These are phyloP conservation scores for Diaporthe helianthi DNA, from an alignment of 2,329 filamentous ascomycete genomes.

Conservation along the genomic window DNA sequence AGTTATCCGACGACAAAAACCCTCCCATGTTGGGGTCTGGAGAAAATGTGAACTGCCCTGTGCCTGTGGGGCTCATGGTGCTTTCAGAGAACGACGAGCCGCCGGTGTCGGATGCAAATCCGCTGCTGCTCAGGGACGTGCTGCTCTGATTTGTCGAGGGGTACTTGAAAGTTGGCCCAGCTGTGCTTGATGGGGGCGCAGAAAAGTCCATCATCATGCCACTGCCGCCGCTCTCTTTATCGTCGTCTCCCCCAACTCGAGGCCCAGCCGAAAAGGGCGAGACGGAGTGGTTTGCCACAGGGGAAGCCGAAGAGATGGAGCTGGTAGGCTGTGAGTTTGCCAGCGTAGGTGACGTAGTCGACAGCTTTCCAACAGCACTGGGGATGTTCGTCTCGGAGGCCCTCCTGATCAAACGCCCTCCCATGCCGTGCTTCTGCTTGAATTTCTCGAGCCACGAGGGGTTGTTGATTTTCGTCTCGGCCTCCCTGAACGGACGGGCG, in stretches of 20 bases:
- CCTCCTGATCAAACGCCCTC: constrained; percentile 58
- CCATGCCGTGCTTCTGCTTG: constrained; percentile 81
- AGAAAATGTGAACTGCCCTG: constrained; percentile 76
- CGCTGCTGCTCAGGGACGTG: constrained; percentile 71
- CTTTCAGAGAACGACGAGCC: constrained; percentile 74
- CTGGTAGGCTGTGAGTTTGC: constrained; percentile 68
- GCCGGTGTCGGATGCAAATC: constrained; percentile 65
- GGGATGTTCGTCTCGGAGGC: constrained; percentile 75
- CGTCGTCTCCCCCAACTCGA: constrained; percentile 70
- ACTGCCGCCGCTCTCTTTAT: constrained; percentile 58
- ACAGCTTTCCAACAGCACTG: constrained; percentile 64
- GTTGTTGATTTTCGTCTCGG: constrained; percentile 76
- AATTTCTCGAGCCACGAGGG: constrained; percentile 91
- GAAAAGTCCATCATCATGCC: constrained; percentile 58
- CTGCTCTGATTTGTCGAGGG: constrained; percentile 69
- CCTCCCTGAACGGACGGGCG: constrained; percentile 71
- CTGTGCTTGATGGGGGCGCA: constrained; percentile 44
- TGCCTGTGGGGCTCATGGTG: constrained; percentile 75
- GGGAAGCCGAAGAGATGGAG: constrained; percentile 76
- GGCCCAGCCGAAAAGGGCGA: constrained; percentile 69
- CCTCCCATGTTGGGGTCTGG: constrained; percentile 74
- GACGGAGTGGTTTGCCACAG: constrained; percentile 68
- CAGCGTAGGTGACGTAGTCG: constrained; percentile 58
- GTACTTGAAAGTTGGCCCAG: constrained; percentile 60
- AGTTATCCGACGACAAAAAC: constrained; percentile 58